phyloP scores from a whole-genome alignment of 352 stramenopile genomes.

The Globisporangium iwayamae region DNA sequence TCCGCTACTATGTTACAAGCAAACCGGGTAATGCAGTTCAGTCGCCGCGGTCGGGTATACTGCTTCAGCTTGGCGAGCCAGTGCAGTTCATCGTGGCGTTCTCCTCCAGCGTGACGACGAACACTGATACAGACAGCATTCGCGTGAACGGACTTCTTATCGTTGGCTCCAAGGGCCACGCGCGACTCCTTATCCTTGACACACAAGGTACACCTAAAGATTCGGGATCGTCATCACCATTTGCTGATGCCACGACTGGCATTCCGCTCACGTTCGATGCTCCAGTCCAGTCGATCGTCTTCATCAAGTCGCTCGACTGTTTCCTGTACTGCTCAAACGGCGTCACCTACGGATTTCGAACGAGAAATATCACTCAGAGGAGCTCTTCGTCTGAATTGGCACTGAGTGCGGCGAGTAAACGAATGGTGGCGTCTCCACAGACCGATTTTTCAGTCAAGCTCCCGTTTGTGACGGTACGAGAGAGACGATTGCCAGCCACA shows the following conservation, averaged over 20 bases:
- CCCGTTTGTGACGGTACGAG: slow-evolving; percentile 25
- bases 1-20: slow-evolving; percentile 30
- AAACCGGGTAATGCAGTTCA: not conserved
- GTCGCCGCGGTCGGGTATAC: slow-evolving; percentile 1
- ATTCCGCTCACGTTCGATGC: slow-evolving; percentile 24
- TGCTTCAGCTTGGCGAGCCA: slow-evolving; percentile 12
- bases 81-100: slow-evolving; percentile 21
- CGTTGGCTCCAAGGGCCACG: slow-evolving; percentile 1
- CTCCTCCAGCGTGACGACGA: not conserved
- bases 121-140: not conserved
- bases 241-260: not conserved
- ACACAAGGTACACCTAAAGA: not conserved
- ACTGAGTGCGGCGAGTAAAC: not conserved
- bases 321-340: slow-evolving; percentile 37
- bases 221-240: not conserved
- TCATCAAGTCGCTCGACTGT: slow-evolving; percentile 20
- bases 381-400: not conserved
- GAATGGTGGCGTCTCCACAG: not conserved
- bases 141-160: slow-evolving; percentile 5
- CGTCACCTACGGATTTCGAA: slow-evolving; percentile 22
- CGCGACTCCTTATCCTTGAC: not conserved
- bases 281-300: slow-evolving; percentile 35
- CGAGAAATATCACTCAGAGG: slow-evolving; percentile 5
- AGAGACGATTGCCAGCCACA: not conserved
- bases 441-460: slow-evolving; percentile 24